Conservation (phyloP, 2,329 filamentous ascomycete genomes). For the Venturia asperata region DNA sequence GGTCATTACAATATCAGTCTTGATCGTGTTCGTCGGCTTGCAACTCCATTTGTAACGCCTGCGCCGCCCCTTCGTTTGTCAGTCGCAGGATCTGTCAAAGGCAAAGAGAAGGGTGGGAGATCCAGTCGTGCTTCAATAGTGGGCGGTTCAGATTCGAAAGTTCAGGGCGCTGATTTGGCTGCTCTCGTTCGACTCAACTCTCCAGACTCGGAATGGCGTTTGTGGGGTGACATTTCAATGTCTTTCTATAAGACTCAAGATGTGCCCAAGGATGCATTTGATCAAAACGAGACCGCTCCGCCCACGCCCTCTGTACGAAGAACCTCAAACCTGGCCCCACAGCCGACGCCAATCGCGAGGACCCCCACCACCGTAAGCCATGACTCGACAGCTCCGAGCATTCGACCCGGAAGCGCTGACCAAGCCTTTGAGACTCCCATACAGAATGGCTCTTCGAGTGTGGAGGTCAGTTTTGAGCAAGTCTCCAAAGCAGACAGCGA, state of each 20-base stretch:
- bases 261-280: not conserved
- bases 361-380: not conserved
- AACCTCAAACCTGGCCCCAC: constrained; percentile 6
- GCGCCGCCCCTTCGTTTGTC: constrained; percentile 44
- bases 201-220: constrained; percentile 52
- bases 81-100: constrained; percentile 40
- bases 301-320: constrained; percentile 9
- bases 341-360: not conserved
- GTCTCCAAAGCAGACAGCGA: constrained; percentile 38
- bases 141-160: constrained; percentile 1
- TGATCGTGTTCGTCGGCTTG: constrained; percentile 77
- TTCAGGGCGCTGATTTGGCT: constrained; percentile 57
- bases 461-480: constrained; percentile 29
- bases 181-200: constrained; percentile 57
- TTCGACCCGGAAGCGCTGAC: not conserved
- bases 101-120: constrained; percentile 58
- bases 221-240: constrained; percentile 74
- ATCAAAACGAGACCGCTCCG: not conserved
- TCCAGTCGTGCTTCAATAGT: constrained; percentile 34
- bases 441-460: not conserved
- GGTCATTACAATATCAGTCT: constrained; percentile 72
- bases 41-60: constrained; percentile 72
- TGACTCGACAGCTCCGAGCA: constrained; percentile 2
- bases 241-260: constrained; percentile 57
- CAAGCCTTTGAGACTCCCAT: not conserved